Conservation (phyloP, 2,329 filamentous ascomycete genomes). For the Proliferodiscus dingleyae region DNA sequence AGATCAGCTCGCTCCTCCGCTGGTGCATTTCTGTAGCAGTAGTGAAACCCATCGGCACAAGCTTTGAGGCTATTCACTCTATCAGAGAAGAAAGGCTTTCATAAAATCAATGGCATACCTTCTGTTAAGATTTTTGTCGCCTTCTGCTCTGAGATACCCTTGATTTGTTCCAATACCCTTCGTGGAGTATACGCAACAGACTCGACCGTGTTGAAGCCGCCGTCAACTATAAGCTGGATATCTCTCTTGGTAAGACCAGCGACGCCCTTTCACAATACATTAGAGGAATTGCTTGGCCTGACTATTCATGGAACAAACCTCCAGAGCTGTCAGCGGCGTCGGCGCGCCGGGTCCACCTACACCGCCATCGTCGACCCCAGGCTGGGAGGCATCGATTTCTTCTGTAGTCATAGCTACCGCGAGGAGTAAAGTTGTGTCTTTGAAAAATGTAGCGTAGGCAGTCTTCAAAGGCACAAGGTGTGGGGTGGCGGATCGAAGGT, state of each 20-base stretch:
- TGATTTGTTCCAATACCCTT: conserved; percentile 85
- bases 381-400: conserved; percentile 57
- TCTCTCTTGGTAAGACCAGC: conserved; percentile 90
- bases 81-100: not conserved
- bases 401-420: conserved; percentile 31
- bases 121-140: conserved; percentile 86
- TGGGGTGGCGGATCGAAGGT: not conserved
- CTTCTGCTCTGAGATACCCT: conserved; percentile 96
- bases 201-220: conserved; percentile 92
- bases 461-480: not conserved
- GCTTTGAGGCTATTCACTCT: conserved; percentile 67
- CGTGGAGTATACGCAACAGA: conserved; percentile 88
- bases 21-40: conserved; percentile 99
- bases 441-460: not conserved
- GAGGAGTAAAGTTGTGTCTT: not conserved
- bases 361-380: conserved; percentile 67
- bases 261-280: conserved; percentile 59
- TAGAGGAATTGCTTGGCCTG: not conserved
- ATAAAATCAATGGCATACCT: conserved; percentile 46
- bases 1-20: conserved; percentile 92
- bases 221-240: conserved; percentile 87
- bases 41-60: conserved; percentile 98
- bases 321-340: conserved; percentile 77
- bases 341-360: conserved; percentile 86
- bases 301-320: conserved; percentile 51